Evolutionary conservation across 495 filamentous ascomycete genomes (phyloP).

Genomic region (Xylaria curta): DNA sequence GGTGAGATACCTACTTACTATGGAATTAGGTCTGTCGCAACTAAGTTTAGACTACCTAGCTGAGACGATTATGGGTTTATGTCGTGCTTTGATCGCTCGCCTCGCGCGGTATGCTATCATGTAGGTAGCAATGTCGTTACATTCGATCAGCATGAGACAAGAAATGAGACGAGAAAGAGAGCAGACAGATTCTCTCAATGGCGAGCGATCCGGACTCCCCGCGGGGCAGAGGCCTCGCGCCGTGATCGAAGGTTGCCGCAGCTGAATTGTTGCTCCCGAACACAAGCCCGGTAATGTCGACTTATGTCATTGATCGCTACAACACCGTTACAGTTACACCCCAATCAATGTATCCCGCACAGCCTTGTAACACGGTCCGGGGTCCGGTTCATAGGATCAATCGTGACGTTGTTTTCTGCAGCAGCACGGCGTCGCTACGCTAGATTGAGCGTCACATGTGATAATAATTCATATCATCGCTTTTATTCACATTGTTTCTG

Average conservation of each 20-base stretch:
- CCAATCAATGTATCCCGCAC: slow-evolving; percentile 2
- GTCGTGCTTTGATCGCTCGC: slow-evolving; percentile 9
- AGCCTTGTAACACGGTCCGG: neutral
- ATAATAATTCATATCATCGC: neutral
- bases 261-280: slow-evolving; percentile 1
- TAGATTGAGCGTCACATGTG: neutral
- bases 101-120: neutral
- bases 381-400: neutral
- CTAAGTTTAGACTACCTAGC: slow-evolving; percentile 21
- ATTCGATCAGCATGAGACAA: neutral
- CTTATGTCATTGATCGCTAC: neutral
- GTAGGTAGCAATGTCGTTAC: neutral
- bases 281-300: neutral
- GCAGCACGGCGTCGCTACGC: neutral
- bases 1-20: neutral
- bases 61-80: neutral
- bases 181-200: neutral
- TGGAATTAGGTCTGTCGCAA: neutral
- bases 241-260: neutral
- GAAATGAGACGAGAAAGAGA: neutral
- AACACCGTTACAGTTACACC: neutral
- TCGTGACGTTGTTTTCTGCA: slow-evolving; percentile 4
- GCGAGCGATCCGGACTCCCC: neutral
- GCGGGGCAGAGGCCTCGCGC: slow-evolving; percentile 2
- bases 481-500: neutral